phyloP scores from a whole-genome alignment of 805 yeast genomes.

The Babjeviella inositovora region DNA sequence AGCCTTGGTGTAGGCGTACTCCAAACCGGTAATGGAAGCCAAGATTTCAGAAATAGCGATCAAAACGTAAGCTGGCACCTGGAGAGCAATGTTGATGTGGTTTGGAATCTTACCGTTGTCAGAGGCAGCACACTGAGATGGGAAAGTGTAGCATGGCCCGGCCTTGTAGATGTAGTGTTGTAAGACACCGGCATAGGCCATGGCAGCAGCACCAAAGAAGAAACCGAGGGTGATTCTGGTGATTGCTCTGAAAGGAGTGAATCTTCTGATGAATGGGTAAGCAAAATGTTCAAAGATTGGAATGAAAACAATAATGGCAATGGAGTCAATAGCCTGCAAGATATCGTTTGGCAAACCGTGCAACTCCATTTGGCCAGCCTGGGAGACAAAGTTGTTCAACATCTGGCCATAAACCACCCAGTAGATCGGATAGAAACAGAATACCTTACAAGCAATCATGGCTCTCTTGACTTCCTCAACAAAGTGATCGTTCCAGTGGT shows the following conservation, averaged over 20 bases:
- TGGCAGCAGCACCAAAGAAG: slow-evolving; percentile 43
- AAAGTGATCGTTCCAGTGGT: slow-evolving; percentile 53
- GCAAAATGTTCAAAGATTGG: slow-evolving; percentile 51
- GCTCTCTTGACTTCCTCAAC: slow-evolving; percentile 62
- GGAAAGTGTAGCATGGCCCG: slow-evolving; percentile 61
- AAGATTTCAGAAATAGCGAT: slow-evolving; percentile 66
- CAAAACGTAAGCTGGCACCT: slow-evolving; percentile 50
- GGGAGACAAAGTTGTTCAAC: slow-evolving; percentile 60
- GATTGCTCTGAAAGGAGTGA: slow-evolving; percentile 46
- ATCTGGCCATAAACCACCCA: slow-evolving; percentile 67
- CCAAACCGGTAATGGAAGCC: slow-evolving; percentile 70
- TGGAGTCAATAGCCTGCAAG: slow-evolving; percentile 60
- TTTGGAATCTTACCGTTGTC: slow-evolving; percentile 22
- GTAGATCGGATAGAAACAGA: slow-evolving; percentile 53
- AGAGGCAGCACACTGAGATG: slow-evolving; percentile 33
- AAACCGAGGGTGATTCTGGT: slow-evolving; percentile 61
- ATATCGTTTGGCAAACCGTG: slow-evolving; percentile 75
- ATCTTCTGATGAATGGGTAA: slow-evolving; percentile 25
- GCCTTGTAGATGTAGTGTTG: slow-evolving; percentile 54
- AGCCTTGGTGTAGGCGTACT: slow-evolving; percentile 75
- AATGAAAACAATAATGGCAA: slow-evolving; percentile 62
- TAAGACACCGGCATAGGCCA: slow-evolving; percentile 64
- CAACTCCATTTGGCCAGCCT: slow-evolving; percentile 58
- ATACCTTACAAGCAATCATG: slow-evolving; percentile 57
- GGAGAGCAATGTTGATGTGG: slow-evolving; percentile 51